A percentile compares a stretch with the other conserved stretches of the same genome.
These are phyloP conservation scores for Ilyonectria mors-panacis DNA, from an alignment of 2,329 filamentous ascomycete species.

Conservation along the genomic window DNA sequence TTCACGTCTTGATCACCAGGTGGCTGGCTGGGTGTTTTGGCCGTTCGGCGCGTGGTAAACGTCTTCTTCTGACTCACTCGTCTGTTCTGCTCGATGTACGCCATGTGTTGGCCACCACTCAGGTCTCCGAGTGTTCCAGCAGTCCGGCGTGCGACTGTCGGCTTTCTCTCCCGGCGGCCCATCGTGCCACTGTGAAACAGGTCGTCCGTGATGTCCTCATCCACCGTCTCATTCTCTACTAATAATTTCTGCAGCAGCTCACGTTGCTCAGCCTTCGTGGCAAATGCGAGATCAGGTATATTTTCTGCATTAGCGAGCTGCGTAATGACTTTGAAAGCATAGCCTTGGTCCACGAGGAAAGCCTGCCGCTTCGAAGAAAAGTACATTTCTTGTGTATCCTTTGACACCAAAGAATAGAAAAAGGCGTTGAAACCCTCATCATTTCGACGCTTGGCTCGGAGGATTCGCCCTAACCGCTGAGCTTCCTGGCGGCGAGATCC, in stretches of 20 bases:
- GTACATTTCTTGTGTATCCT: conserved; percentile 89
- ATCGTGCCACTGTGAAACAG: conserved; percentile 1
- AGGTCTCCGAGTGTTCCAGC: conserved; percentile 11
- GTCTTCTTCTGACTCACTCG: not conserved
- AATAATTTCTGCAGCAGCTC: conserved; percentile 87
- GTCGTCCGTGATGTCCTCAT: conserved; percentile 22
- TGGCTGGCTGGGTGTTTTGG: conserved; percentile 4
- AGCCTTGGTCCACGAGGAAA: conserved; percentile 93
- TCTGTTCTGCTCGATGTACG: conserved; percentile 13
- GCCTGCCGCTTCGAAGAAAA: conserved; percentile 94
- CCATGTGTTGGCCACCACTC: conserved; percentile 22
- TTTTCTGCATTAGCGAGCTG: conserved; percentile 87
- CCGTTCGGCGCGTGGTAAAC: not conserved
- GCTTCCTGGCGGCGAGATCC: conserved; percentile 95
- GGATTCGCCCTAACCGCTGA: conserved; percentile 88
- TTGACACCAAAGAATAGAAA: conserved; percentile 94
- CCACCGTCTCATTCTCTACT: conserved; percentile 77
- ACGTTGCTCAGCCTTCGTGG: conserved; percentile 79
- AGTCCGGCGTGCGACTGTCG: not conserved
- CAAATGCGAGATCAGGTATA: conserved; percentile 81
- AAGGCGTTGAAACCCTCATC: conserved; percentile 98
- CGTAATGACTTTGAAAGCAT: conserved; percentile 96
- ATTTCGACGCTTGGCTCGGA: conserved; percentile 90
- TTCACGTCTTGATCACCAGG: conserved; percentile 20
- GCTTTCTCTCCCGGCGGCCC: not conserved